These are phyloP conservation scores for Cicer judaicum DNA, from an alignment of 306 rosid species.

Conservation along the genomic window DNA sequence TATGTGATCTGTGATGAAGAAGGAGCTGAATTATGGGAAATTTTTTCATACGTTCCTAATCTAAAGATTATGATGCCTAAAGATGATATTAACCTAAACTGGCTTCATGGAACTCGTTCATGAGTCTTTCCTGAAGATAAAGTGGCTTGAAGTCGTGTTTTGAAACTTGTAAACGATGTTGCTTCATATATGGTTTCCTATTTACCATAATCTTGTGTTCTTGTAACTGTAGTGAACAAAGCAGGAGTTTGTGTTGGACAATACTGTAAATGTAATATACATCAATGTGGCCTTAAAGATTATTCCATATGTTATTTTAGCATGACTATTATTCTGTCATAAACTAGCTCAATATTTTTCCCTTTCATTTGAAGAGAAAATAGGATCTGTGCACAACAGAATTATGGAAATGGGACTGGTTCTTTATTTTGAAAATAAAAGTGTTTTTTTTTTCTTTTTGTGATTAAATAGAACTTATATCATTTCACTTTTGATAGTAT, in stretches of 20 bases:
- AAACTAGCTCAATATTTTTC: not conserved
- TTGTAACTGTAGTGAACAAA: not conserved
- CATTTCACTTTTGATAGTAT: too few species aligned
- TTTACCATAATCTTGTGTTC: not conserved
- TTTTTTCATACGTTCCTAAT: not conserved
- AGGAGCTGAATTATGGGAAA: slow-evolving; percentile 44
- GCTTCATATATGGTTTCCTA: not conserved
- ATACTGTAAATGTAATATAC: not conserved
- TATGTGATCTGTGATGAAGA: slow-evolving; percentile 54
- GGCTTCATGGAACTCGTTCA: slow-evolving; percentile 46
- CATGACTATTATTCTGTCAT: not conserved
- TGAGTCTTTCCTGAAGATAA: slow-evolving; percentile 13
- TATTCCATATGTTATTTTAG: not conserved
- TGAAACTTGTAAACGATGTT: not conserved
- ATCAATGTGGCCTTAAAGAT: not conserved
- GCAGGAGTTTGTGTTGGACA: not conserved
- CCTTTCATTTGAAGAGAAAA: not conserved
- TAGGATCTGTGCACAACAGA: not conserved
- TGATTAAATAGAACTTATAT: too few species aligned
- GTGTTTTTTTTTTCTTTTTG: too few species aligned
- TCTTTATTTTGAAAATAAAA: too few species aligned
- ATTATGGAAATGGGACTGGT: not conserved
- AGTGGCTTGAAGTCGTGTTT: not conserved
- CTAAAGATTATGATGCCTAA: slow-evolving; percentile 38
- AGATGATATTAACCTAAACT: slow-evolving; percentile 43